phyloP scores from a whole-genome alignment of 176 grass and related monocot genomes.

The Carex pumila region DNA sequence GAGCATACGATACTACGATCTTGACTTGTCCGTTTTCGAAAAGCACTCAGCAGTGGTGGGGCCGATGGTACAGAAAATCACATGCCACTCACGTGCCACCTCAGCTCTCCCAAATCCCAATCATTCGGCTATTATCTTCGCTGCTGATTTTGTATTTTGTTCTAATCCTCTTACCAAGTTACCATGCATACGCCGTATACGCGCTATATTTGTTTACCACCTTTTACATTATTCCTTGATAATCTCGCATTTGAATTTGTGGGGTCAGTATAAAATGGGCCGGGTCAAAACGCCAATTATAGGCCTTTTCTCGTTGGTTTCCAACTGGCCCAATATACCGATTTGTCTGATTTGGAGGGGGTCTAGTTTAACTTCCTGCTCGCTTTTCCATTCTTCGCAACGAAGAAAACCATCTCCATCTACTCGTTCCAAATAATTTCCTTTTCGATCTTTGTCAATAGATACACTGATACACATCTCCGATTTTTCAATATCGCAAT shows the following conservation, averaged over 20 bases:
- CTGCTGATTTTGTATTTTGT: neutral
- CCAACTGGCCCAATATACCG: neutral
- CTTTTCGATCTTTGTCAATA: neutral
- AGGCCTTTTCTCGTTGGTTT: neutral
- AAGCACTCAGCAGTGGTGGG: constrained; percentile 21
- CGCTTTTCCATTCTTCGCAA: neutral
- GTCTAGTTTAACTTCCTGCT: neutral
- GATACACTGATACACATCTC: neutral
- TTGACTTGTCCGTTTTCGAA: neutral
- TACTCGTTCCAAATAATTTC: neutral
- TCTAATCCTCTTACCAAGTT: neutral
- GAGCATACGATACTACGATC: neutral
- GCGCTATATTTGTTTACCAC: neutral
- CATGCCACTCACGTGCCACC: constrained; percentile 35
- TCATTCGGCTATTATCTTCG: neutral
- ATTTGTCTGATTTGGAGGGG: neutral
- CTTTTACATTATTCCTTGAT: neutral
- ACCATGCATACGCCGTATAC: too few species aligned
- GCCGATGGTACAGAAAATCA: constrained; percentile 10
- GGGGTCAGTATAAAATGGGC: neutral
- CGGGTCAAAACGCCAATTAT: neutral
- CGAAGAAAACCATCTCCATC: neutral
- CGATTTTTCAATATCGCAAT: neutral
- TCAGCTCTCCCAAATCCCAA: neutral
- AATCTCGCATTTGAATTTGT: neutral